Evolutionary conservation across 2,329 filamentous ascomycete genomes (phyloP), one percentile per base, ranked within the genome.

Genomic region (Hymenotorrendiella dingleyae): DNA sequence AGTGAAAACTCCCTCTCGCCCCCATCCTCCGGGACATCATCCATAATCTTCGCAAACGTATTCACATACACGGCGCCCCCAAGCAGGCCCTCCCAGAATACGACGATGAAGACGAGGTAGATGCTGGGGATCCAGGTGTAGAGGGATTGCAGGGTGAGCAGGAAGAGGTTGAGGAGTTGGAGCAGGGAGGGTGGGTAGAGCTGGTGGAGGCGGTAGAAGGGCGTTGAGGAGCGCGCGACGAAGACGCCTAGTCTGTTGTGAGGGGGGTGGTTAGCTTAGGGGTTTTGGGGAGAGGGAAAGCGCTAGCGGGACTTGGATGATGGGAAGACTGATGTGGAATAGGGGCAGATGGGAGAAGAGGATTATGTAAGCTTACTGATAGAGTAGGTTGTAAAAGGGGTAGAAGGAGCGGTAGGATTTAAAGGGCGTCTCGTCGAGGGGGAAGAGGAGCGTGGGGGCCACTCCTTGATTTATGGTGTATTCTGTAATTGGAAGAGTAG

Each of bases 381-480:
- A 97, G 48, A 97, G 82, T 44, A 94, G 90, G 50, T 85, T 85
- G 64, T 98, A 98, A 49, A 91, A 87, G 1, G 91, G 90, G 58
- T 98, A 98, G 63, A 96, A 97, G 23, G 82, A 84, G 29, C 91
- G 82, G 61, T 82, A 93, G 53, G 87, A 78, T 23, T 70, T 67
- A 62, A 97, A 97, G 0, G 93, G 93, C 1, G 86, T 84, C 9
- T 75, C 66, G 1, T 72, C 60, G 1, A 96, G 71, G 0, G 90
- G 88, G 60, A 95, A 98, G 4, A 98, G 76, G 0, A 97, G 71
- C 0, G 89, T 95, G 1, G 93, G 91, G 0, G 88, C 74, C 1
- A 97, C 88, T 26, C 90, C 91, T 68, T 95, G 90, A 67, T 97
- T 97, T 65, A 97, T 96, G 42, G 86, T 94, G 63, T 98, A 98